phyloP scores from a whole-genome alignment of 2,329 filamentous ascomycete genomes.

The Furcasterigmium furcatum region DNA sequence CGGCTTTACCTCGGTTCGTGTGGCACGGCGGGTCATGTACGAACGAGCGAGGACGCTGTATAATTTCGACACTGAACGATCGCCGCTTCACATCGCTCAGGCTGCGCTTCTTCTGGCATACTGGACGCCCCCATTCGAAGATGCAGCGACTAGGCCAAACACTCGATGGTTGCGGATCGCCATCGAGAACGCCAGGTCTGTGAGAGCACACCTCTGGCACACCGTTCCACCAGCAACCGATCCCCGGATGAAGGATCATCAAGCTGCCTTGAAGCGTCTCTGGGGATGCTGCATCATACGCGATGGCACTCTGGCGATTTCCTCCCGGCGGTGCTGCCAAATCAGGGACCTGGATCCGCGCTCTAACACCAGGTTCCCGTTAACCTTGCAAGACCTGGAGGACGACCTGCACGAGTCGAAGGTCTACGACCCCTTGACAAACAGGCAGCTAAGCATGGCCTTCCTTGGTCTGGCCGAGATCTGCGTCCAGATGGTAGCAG shows the following conservation, averaged over 20 bases:
- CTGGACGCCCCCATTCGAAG: slow-evolving; percentile 1
- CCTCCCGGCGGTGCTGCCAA: neutral
- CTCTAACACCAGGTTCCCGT: neutral
- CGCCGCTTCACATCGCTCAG: slow-evolving; percentile 1
- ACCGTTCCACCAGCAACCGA: neutral
- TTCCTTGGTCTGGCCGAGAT: slow-evolving; percentile 2
- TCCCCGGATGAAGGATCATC: neutral
- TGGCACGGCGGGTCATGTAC: neutral
- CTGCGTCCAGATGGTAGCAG: neutral
- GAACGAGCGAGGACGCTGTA: neutral
- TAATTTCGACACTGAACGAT: neutral
- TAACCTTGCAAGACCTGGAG: neutral
- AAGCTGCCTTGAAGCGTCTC: neutral
- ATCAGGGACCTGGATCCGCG: neutral
- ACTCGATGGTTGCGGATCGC: neutral
- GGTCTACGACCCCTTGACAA: neutral
- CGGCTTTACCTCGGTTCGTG: neutral
- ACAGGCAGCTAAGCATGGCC: neutral
- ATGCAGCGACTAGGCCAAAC: neutral
- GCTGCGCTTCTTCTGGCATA: neutral
- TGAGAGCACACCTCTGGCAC: neutral
- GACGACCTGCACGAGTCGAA: slow-evolving; percentile 1
- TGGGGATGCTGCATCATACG: slow-evolving; percentile 2
- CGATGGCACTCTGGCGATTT: neutral
- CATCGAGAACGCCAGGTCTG: slow-evolving; percentile 1